Base-by-base conservation (phyloP, 352 stramenopile genomes). In the Phytophthora constricta region DNA sequence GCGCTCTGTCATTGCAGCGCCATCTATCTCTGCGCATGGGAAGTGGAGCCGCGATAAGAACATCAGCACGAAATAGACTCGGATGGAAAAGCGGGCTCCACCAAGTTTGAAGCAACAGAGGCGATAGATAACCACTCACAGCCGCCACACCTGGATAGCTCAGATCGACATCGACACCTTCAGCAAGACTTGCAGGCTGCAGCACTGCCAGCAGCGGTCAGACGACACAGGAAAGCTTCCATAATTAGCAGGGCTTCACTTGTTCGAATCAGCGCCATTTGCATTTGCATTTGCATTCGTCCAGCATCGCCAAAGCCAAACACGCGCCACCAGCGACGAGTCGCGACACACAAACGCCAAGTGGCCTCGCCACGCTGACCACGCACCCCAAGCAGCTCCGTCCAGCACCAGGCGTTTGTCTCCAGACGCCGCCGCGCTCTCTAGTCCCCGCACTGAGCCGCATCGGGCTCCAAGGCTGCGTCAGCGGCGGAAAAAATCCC, bases 401-500 rank as follows among this genome's bases (percentile, higher is more conserved):
- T 62, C 34, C 46, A 68, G 61, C 20, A n/a, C 33, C 14, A 13
- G 3, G 13, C 31, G 41, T 25, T n/a, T 47, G 7, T 47, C 41
- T 20, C 4, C 17, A 45, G 37, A 17, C 11, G 37, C 37, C 41
- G 13, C 47, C 33, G 19, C 31, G 25, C 46, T 56, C 49, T 61
- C 51, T 58, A 23, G 46, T 37, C 46, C 19, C 34, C 31, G 19
- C 28, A 48, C 47, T 52, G 27, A n/a, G 33, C 50, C n/a, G n/a
- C n/a, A n/a, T n/a, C n/a, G n/a, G n/a, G n/a, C n/a, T n/a, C n/a
- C n/a, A n/a, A 22, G 19, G 31, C 20, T 19, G 19, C 42, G 39
- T 52, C 42, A 62, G 58, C 19, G 27, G 23, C 23, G 37, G 22
- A 37, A 11, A 61, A 73, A 66, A 57, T 53, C 39, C 62, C 56